These are phyloP conservation scores for Rhizopogon roseolus DNA, from an alignment of 768 basidiomycete genomes.

Conservation along the genomic window DNA sequence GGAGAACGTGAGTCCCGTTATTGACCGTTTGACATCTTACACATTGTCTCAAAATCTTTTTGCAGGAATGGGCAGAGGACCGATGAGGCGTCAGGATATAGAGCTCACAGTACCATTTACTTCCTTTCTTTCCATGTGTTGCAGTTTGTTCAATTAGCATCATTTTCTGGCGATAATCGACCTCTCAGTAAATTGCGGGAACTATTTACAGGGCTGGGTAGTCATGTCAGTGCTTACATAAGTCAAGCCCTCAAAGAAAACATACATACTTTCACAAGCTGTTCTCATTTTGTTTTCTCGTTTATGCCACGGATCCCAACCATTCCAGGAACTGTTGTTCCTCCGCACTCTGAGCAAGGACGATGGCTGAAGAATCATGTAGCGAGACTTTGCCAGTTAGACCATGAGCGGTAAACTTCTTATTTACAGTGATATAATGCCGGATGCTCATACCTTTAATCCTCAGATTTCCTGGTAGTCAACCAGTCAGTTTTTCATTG, in stretches of 20 bases:
- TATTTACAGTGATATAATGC: not conserved
- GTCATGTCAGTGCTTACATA: constrained; percentile 1
- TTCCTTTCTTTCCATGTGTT: constrained; percentile 8
- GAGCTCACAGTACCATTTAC: constrained; percentile 15
- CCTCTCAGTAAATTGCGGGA: too few species aligned
- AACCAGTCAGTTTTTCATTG: constrained; percentile 85
- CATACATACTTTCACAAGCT: not conserved
- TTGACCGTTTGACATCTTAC: not conserved
- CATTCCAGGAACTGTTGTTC: constrained; percentile 61
- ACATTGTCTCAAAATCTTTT: constrained; percentile 15
- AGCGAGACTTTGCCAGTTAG: constrained; percentile 58
- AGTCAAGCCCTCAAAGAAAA: not conserved
- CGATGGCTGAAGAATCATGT: constrained; percentile 62
- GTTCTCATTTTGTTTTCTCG: not conserved
- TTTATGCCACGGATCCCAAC: constrained; percentile 58
- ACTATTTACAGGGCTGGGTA: too few species aligned
- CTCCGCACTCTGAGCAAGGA: constrained; percentile 54
- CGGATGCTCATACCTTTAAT: constrained; percentile 3
- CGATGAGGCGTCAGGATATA: constrained; percentile 44
- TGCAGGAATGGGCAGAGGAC: constrained; percentile 90
- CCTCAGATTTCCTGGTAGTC: constrained; percentile 87
- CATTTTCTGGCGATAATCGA: constrained; percentile 3
- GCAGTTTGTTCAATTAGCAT: constrained; percentile 3
- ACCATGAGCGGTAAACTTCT: constrained; percentile 53
- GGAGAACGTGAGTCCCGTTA: constrained; percentile 74